Conservation (phyloP, 1,284 basidiomycete species). For the Fistulinella staudtii region DNA sequence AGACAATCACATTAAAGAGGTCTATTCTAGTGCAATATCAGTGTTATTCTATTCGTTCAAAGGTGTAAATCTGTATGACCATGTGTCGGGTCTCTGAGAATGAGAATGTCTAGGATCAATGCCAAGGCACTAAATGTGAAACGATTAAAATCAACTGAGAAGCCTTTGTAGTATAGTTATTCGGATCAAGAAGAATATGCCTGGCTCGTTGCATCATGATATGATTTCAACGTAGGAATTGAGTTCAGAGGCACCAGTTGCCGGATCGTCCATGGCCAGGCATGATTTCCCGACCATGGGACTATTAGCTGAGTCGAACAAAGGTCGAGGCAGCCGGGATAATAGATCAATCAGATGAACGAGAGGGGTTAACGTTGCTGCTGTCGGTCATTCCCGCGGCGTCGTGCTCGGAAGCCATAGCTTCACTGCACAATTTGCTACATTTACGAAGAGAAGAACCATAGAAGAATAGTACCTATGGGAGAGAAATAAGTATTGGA, state of each 20-base stretch:
- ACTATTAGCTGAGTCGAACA: neutral
- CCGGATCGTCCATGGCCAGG: slow-evolving; percentile 8
- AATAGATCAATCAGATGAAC: neutral
- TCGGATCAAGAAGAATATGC: no score
- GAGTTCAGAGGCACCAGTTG: neutral
- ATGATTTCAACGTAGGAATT: neutral
- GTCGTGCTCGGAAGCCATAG: slow-evolving; percentile 27
- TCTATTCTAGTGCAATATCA: no score
- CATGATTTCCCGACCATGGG: slow-evolving; percentile 6
- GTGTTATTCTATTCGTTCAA: no score
- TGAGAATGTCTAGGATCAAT: no score
- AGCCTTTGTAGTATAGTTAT: no score
- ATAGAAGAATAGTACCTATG: slow-evolving; percentile 54
- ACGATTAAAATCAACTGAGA: no score
- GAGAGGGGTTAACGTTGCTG: neutral
- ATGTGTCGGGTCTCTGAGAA: no score
- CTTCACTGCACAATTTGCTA: slow-evolving; percentile 52
- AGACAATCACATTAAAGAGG: no score
- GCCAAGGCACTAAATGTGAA: no score
- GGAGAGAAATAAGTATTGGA: neutral
- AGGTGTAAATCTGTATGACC: no score
- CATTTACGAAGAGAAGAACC: slow-evolving; percentile 56
- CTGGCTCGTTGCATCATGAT: no score
- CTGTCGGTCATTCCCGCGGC: neutral
- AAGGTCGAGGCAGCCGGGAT: neutral